phyloP scores from a whole-genome alignment of 345 rosid species.

The Noccaea caerulescens region DNA sequence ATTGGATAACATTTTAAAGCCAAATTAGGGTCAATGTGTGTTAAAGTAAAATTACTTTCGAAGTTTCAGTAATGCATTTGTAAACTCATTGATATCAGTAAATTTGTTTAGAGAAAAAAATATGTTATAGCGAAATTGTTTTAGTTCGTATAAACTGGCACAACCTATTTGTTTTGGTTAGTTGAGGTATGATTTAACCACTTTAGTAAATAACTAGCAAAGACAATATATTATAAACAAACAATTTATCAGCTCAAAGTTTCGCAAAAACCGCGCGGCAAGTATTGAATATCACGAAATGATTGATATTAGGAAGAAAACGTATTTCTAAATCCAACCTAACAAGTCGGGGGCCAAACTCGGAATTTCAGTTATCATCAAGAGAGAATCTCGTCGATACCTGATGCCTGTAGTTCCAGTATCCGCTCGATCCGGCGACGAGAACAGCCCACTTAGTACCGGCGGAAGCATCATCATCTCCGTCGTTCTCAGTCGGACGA shows the following conservation, averaged over 20 bases:
- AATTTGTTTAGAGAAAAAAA: no score
- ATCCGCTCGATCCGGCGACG: constrained; percentile 93
- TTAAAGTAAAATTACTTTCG: no score
- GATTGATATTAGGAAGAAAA: not conserved
- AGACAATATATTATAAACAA: not conserved
- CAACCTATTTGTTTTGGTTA: no score
- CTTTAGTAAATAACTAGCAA: not conserved
- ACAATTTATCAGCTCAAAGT: not conserved
- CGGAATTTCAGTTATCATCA: not conserved
- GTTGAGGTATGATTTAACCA: no score
- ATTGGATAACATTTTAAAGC: no score
- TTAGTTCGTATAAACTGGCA: no score
- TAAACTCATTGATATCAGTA: no score
- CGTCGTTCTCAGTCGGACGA: constrained; percentile 44
- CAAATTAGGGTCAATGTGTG: not conserved
- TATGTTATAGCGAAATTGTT: no score
- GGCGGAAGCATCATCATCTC: constrained; percentile 18
- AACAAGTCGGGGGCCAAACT: no score
- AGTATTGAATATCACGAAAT: not conserved
- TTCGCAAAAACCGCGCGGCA: not conserved
- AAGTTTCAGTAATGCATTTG: no score
- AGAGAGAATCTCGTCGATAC: constrained; percentile 33
- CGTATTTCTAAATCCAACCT: not conserved
- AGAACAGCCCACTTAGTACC: constrained; percentile 94
- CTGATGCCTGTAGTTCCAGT: constrained; percentile 97